phyloP scores from a whole-genome alignment of 1,139 yeast species.

The Sugiyamaella neomexicana region DNA sequence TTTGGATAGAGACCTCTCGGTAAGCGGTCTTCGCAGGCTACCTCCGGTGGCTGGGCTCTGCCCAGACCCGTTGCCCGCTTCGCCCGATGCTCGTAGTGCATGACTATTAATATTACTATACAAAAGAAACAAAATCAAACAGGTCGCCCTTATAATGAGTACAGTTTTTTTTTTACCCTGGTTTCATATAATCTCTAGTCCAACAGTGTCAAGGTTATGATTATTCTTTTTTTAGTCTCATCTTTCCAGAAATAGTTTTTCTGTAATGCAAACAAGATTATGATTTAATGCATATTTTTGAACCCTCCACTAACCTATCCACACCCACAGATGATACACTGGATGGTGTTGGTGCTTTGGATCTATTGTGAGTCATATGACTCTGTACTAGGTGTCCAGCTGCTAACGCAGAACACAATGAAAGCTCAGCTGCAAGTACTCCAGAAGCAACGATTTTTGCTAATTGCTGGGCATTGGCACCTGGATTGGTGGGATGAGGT shows the following conservation, averaged over 20 bases:
- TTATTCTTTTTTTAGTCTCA: neutral
- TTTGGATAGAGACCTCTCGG: too few relatives aligned
- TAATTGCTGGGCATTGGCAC: constrained; percentile 90
- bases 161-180: neutral
- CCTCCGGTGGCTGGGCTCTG: too few relatives aligned
- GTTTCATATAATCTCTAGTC: neutral
- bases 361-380: constrained; percentile 87
- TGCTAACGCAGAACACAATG: constrained; percentile 91
- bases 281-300: constrained; percentile 64
- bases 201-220: too few relatives aligned
- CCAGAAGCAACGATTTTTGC: constrained; percentile 95
- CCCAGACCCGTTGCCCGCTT: too few relatives aligned
- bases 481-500: constrained; percentile 91
- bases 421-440: constrained; percentile 94
- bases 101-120: neutral
- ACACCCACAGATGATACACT: constrained; percentile 45
- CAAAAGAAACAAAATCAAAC: neutral
- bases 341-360: constrained; percentile 51
- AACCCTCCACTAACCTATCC: constrained; percentile 63
- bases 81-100: too few relatives aligned
- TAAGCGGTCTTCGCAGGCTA: too few relatives aligned
- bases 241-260: neutral
- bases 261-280: constrained; percentile 17
- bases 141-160: neutral
- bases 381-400: constrained; percentile 98